phyloP scores from a whole-genome alignment of 2,329 filamentous ascomycete species.

The Xylaria sp. region DNA sequence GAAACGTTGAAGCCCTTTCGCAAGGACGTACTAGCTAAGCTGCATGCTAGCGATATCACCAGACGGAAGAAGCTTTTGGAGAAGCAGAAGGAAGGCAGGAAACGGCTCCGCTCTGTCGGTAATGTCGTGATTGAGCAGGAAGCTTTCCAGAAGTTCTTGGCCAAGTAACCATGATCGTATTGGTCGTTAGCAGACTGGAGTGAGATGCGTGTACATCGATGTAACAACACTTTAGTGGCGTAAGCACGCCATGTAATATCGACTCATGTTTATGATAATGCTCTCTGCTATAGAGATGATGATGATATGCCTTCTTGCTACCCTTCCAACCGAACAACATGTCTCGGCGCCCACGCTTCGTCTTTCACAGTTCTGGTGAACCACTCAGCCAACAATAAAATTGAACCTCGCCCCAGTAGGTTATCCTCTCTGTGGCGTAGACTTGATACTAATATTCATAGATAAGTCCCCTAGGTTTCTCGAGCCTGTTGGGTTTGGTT shows the following conservation, averaged over 20 bases:
- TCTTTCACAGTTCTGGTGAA: not conserved
- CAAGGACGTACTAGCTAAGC: slow-evolving; percentile 92
- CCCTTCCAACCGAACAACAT: not conserved
- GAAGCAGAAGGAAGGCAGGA: slow-evolving; percentile 95
- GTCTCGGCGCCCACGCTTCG: no score
- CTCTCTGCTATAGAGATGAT: slow-evolving; percentile 3
- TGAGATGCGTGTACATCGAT: slow-evolving; percentile 14
- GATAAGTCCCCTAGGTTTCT: not conserved
- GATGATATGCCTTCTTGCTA: not conserved
- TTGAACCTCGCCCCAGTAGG: not conserved
- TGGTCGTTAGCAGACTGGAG: not conserved
- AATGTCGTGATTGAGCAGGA: slow-evolving; percentile 97
- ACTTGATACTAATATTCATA: no score
- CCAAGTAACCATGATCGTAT: slow-evolving; percentile 66
- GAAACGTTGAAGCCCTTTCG: slow-evolving; percentile 97
- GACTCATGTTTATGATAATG: not conserved
- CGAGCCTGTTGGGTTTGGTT: not conserved
- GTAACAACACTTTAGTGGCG: slow-evolving; percentile 15
- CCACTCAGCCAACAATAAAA: not conserved
- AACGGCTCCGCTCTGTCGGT: slow-evolving; percentile 83
- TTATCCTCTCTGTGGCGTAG: no score
- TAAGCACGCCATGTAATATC: slow-evolving; percentile 2
- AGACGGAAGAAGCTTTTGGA: slow-evolving; percentile 88
- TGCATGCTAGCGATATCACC: slow-evolving; percentile 90
- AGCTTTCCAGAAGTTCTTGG: slow-evolving; percentile 92